phyloP scores from a whole-genome alignment of 1,284 basidiomycete genomes.

The Ceratobasidium theobromae region DNA sequence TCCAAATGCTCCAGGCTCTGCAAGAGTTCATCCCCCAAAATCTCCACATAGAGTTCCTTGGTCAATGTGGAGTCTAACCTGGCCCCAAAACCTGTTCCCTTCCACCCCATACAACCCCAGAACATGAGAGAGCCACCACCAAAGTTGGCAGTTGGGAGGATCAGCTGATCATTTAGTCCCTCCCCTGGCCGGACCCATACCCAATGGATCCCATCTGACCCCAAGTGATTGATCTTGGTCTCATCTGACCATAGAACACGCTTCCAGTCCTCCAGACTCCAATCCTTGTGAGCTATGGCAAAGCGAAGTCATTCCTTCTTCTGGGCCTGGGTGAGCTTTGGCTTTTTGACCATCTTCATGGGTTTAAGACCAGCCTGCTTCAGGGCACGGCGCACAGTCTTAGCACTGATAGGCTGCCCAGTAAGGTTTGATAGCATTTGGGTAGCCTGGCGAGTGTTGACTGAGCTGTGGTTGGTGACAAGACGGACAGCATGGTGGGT shows the following conservation, averaged over 20 bases:
- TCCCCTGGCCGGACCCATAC: neutral
- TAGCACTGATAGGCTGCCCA: neutral
- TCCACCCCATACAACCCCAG: constrained; percentile 10
- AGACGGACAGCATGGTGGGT: constrained; percentile 7
- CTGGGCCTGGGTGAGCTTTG: neutral
- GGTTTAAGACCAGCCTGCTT: constrained; percentile 3
- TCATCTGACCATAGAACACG: constrained; percentile 23
- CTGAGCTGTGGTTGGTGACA: neutral
- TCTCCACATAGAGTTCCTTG: neutral
- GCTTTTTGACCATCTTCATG: constrained; percentile 11
- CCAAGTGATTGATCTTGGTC: constrained; percentile 10
- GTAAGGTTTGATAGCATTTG: neutral
- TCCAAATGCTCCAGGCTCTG: neutral
- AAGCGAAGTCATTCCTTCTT: neutral
- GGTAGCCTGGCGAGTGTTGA: neutral
- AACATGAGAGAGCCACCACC: constrained; percentile 23
- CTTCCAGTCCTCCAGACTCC: constrained; percentile 2
- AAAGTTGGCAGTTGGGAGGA: neutral
- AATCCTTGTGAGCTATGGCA: constrained; percentile 13
- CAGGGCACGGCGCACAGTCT: neutral
- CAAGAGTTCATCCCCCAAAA: neutral
- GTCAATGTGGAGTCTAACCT: neutral
- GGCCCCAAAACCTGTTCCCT: neutral
- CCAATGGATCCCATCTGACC: constrained; percentile 13
- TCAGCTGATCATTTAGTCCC: neutral